Evolutionary conservation across 805 yeast species (phyloP).

Genomic region (Metschnikowia reukaufii): DNA sequence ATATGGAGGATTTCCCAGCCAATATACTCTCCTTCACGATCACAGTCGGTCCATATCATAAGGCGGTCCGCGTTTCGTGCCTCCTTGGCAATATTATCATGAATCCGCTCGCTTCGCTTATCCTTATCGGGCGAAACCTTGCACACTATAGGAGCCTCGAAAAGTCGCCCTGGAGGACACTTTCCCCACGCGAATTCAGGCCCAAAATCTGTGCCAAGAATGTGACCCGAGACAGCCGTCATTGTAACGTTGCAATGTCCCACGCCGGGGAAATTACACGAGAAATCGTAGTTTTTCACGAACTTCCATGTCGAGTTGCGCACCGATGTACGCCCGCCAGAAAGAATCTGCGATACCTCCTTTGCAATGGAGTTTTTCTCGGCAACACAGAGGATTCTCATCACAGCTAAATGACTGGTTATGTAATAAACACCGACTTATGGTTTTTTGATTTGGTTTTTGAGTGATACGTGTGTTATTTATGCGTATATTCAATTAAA

Average conservation of each 20-base stretch:
- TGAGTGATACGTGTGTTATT: too few relatives aligned
- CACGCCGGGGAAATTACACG: constrained; percentile 57
- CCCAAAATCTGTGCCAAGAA: constrained; percentile 65
- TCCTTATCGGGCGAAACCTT: constrained; percentile 39
- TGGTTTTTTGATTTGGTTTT: too few relatives aligned
- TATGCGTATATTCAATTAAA: background rate
- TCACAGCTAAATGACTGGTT: constrained; percentile 20
- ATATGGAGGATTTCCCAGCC: constrained; percentile 55
- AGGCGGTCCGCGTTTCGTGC: constrained; percentile 59
- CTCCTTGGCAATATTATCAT: constrained; percentile 65
- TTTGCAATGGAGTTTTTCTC: constrained; percentile 95
- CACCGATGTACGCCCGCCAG: constrained; percentile 62
- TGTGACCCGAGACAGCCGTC: constrained; percentile 92
- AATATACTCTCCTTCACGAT: constrained; percentile 27
- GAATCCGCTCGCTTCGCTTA: constrained; percentile 36
- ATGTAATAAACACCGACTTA: too few relatives aligned
- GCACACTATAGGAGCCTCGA: constrained; percentile 65
- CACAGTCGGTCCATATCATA: constrained; percentile 97
- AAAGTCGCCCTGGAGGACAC: constrained; percentile 62
- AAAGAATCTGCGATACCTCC: constrained; percentile 69
- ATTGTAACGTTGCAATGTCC: constrained; percentile 80
- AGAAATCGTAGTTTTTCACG: constrained; percentile 78
- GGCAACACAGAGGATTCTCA: constrained; percentile 90
- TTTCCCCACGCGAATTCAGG: constrained; percentile 63
- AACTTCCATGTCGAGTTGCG: constrained; percentile 56